Percentiles rank a stretch among this genome's conserved stretches.
Evolutionary conservation across 495 filamentous ascomycete genomes (phyloP).

Genomic region (Hypomontagnella submonticulosa): DNA sequence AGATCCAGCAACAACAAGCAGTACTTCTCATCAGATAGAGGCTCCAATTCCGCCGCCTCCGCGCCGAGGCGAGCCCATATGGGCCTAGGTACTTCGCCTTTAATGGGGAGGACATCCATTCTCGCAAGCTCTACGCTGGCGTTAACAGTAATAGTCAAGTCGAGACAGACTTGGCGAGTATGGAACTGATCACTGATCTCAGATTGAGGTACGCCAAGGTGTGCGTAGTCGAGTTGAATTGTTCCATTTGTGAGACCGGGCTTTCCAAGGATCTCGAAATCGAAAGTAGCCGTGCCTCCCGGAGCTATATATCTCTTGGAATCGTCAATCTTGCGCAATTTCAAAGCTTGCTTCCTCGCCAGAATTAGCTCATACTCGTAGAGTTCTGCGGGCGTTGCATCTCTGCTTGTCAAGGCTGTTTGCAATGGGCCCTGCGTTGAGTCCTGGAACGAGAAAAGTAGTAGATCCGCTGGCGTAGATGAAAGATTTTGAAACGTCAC

Average conservation of each 20-base stretch:
- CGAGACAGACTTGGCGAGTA: conserved; percentile 83
- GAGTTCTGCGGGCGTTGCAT: conserved; percentile 78
- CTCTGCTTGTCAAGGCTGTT: conserved; percentile 76
- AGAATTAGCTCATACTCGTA: conserved; percentile 87
- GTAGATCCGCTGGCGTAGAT: conserved; percentile 78
- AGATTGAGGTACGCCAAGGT: conserved; percentile 70
- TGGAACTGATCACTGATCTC: conserved; percentile 80
- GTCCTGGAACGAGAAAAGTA: conserved; percentile 89
- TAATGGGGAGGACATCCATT: conserved; percentile 81
- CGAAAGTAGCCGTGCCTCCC: conserved; percentile 75
- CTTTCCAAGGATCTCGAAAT: conserved; percentile 85
- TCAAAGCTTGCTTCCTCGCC: conserved; percentile 77
- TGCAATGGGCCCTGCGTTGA: conserved; percentile 83
- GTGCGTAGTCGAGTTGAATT: conserved; percentile 85
- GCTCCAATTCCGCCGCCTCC: conserved; percentile 28
- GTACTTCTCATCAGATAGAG: conserved; percentile 65
- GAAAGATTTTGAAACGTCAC: conserved; percentile 86
- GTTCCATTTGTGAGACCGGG: conserved; percentile 83
- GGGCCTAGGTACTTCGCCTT: conserved; percentile 58
- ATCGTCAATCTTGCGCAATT: conserved; percentile 65
- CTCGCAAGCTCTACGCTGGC: conserved; percentile 83
- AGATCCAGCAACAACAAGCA: conserved; percentile 86
- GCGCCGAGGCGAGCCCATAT: conserved; percentile 55
- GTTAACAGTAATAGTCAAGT: conserved; percentile 89
- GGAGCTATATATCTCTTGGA: conserved; percentile 71